Percentiles rank a stretch among this genome's conserved stretches.
These are phyloP conservation scores for Diaporthe humulicola DNA, from an alignment of 2,329 filamentous ascomycete genomes.

Conservation along the genomic window DNA sequence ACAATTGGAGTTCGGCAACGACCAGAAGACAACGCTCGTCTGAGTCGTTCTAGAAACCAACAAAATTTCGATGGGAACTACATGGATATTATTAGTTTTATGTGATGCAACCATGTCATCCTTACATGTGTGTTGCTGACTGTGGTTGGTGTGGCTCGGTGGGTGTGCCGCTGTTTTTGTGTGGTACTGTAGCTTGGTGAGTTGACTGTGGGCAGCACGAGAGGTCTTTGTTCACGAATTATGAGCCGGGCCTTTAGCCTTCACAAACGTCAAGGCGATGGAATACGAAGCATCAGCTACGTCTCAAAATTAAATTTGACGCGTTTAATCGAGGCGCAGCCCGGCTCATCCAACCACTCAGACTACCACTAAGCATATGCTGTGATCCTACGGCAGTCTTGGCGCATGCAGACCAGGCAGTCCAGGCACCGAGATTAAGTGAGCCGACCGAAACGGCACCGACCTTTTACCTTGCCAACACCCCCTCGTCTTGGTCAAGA, in stretches of 20 bases:
- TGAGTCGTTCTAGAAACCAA: neutral
- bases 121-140: neutral
- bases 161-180: neutral
- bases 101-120: conserved; percentile 4
- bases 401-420: conserved; percentile 13
- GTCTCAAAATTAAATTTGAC: conserved; percentile 5
- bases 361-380: neutral
- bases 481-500: neutral
- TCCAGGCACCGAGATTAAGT: conserved; percentile 25
- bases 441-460: conserved; percentile 11
- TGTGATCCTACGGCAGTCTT: conserved; percentile 13
- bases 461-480: neutral
- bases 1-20: neutral
- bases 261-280: neutral
- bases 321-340: conserved; percentile 16
- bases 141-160: neutral
- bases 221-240: neutral
- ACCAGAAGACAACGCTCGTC: accelerated
- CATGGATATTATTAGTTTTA: neutral
- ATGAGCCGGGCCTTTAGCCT: neutral
- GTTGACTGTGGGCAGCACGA: neutral
- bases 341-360: neutral
- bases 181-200: neutral
- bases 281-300: neutral
- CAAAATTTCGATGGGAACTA: neutral